phyloP scores from a whole-genome alignment of 1,284 basidiomycete genomes.

The Naganishia liquefaciens region DNA sequence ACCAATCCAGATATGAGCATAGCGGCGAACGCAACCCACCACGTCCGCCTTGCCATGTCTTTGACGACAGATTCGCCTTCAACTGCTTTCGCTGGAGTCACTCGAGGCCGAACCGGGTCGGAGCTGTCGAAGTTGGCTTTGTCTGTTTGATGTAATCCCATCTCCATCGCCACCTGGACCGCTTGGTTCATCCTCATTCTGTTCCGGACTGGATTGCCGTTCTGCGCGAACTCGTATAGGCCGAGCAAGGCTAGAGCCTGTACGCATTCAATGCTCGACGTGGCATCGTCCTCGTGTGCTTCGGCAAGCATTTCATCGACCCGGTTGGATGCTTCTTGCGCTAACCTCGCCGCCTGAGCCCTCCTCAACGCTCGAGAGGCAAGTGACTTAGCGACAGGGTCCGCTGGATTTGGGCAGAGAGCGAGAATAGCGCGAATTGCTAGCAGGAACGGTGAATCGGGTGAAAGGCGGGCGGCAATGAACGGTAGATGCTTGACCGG shows the following conservation, averaged over 20 bases:
- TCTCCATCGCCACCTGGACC: slow-evolving; percentile 48
- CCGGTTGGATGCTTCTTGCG: slow-evolving; percentile 27
- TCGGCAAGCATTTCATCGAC: slow-evolving; percentile 34
- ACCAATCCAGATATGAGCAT: slow-evolving; percentile 41
- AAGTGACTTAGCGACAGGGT: slow-evolving; percentile 45
- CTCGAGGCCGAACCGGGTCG: slow-evolving; percentile 12
- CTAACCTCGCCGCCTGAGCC: slow-evolving; percentile 30
- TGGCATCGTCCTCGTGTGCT: slow-evolving; percentile 33
- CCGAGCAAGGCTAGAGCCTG: slow-evolving; percentile 50
- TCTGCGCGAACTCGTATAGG: slow-evolving; percentile 53
- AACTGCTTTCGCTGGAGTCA: slow-evolving; percentile 36
- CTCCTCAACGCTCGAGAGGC: slow-evolving; percentile 46
- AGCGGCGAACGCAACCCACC: slow-evolving; percentile 51
- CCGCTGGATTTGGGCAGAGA: slow-evolving; percentile 48
- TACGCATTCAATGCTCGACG: slow-evolving; percentile 43
- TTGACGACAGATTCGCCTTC: slow-evolving; percentile 49
- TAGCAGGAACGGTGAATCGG: slow-evolving; percentile 51
- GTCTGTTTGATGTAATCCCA: slow-evolving; percentile 51
- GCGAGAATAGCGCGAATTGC: slow-evolving; percentile 51
- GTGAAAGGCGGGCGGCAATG: slow-evolving; percentile 41
- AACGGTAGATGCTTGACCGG: slow-evolving; percentile 43
- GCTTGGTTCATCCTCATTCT: slow-evolving; percentile 41
- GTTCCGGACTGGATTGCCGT: slow-evolving; percentile 42
- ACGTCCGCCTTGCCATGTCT: slow-evolving; percentile 52
- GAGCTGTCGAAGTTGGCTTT: slow-evolving; percentile 29